Base-by-base conservation (phyloP, 208 protist species). In the Trypanosoma mega region DNA sequence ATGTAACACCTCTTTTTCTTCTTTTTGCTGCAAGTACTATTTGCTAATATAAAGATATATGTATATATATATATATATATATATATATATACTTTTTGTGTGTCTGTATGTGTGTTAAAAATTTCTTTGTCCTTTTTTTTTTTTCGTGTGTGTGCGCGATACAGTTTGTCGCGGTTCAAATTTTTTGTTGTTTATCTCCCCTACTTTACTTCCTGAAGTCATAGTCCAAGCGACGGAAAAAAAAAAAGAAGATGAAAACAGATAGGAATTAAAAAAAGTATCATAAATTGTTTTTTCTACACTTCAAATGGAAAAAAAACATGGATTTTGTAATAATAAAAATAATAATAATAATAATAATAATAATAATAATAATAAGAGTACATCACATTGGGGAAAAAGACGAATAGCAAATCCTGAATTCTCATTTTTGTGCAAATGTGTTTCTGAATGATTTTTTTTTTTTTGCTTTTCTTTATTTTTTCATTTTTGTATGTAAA, bases 31-130 rank as follows among this genome's bases (percentile, higher is more conserved):
- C n/a, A n/a, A n/a, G n/a, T n/a, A n/a, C n/a, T n/a, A n/a, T n/a
- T n/a, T n/a, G n/a, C n/a, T n/a, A n/a, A n/a, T n/a, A n/a, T n/a
- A n/a, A n/a, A n/a, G n/a, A 43, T 27, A 52, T 26, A 49, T 43
- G 49, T 34, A 67, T 62, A 72, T 72, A 67, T 72, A 67, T 66
- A 72, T 67, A 48, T 44, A 67, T 60, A 65, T 65, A 67, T 67
- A 58, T 51, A 62, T 68, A 37, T 20, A 11, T 34, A 45, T 60
- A 20, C 18, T 31, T 48, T 47, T 45, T 9, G 1, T 18, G 31
- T 20, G 12, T 34, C 16, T 59, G 18, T 48, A 49, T 47, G 46
- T 49, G 4, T 21, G 21, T 37, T 31, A 39, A 39, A 50, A 33
- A 12, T 60, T 34, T 48, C 8, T 23, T 48, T 48, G 21, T 48